Evolutionary conservation across 2,329 filamentous ascomycete species (phyloP).

Genomic region (Alternaria dauci): DNA sequence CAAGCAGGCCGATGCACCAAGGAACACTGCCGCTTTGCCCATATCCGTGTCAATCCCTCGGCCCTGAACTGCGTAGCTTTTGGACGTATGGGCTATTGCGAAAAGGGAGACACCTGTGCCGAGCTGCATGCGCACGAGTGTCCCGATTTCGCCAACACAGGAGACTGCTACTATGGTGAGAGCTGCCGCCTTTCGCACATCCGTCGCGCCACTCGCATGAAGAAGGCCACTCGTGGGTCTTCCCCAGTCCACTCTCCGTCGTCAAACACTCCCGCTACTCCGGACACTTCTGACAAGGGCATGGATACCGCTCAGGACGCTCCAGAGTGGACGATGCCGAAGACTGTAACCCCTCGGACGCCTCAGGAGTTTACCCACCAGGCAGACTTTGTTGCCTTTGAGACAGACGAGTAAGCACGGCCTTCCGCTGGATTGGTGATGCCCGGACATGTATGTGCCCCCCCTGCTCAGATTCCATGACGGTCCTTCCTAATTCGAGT

Average conservation of each 20-base stretch:
- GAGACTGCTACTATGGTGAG: constrained; percentile 75
- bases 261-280: constrained; percentile 5
- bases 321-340: constrained; percentile 6
- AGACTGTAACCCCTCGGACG: constrained; percentile 1
- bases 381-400: constrained; percentile 42
- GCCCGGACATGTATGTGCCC: constrained; percentile 25
- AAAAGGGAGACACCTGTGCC: constrained; percentile 77
- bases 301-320: constrained; percentile 12
- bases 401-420: constrained; percentile 24
- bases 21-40: constrained; percentile 83
- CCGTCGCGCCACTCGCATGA: constrained; percentile 58
- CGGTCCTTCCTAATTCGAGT: constrained; percentile 23
- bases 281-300: constrained; percentile 19
- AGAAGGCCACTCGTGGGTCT: constrained; percentile 25
- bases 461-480: constrained; percentile 12
- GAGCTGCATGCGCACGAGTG: constrained; percentile 93
- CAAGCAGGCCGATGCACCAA: constrained; percentile 90
- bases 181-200: constrained; percentile 88
- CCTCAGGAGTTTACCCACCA: constrained; percentile 41
- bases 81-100: constrained; percentile 87
- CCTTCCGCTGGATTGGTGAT: constrained; percentile 1
- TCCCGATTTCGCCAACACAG: constrained; percentile 92
- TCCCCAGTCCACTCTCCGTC: constrained; percentile 19
- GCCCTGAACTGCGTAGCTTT: constrained; percentile 86
- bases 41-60: constrained; percentile 77